A percentile compares a stretch with the other conserved stretches of the same genome.
Conservation (phyloP, 108 stramenopile genomes). For the Cylindrotheca fusiformis region DNA sequence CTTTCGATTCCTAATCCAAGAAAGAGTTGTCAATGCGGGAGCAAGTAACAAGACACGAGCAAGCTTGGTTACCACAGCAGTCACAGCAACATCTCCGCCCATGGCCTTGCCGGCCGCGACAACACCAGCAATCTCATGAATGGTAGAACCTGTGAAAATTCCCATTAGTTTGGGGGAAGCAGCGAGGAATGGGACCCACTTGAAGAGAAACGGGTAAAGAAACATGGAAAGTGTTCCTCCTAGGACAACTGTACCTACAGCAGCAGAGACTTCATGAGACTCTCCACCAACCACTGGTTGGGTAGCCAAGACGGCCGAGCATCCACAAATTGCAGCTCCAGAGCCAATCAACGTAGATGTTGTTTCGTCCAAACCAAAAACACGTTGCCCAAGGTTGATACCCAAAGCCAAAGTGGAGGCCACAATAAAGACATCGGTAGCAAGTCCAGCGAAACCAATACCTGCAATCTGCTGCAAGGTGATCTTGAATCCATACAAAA, state of each 20-base stretch:
- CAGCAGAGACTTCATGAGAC: slow-evolving; percentile 22
- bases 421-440: slow-evolving; percentile 18
- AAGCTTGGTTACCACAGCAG: slow-evolving; percentile 19
- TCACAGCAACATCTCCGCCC: slow-evolving; percentile 18
- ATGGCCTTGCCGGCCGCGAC: slow-evolving; percentile 24
- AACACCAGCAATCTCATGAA: slow-evolving; percentile 26
- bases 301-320: slow-evolving; percentile 19
- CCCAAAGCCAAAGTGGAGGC: slow-evolving; percentile 10
- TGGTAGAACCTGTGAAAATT: slow-evolving; percentile 22
- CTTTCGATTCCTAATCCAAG: slow-evolving; percentile 13
- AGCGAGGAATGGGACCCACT: slow-evolving; percentile 7
- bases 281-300: slow-evolving; percentile 24
- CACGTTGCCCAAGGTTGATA: slow-evolving; percentile 3
- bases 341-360: slow-evolving; percentile 20
- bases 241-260: slow-evolving; percentile 19
- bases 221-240: slow-evolving; percentile 28
- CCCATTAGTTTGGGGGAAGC: slow-evolving; percentile 25
- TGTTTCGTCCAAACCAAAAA: slow-evolving; percentile 13
- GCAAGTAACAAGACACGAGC: slow-evolving; percentile 17
- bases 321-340: slow-evolving; percentile 23
- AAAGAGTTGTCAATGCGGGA: slow-evolving; percentile 12
- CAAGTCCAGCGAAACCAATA: slow-evolving; percentile 17
- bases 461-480: slow-evolving; percentile 25
- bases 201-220: slow-evolving; percentile 18
- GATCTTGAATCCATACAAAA: slow-evolving; percentile 21